Conservation (phyloP, 2,329 filamentous ascomycete species). For the Colletotrichum sp. region DNA sequence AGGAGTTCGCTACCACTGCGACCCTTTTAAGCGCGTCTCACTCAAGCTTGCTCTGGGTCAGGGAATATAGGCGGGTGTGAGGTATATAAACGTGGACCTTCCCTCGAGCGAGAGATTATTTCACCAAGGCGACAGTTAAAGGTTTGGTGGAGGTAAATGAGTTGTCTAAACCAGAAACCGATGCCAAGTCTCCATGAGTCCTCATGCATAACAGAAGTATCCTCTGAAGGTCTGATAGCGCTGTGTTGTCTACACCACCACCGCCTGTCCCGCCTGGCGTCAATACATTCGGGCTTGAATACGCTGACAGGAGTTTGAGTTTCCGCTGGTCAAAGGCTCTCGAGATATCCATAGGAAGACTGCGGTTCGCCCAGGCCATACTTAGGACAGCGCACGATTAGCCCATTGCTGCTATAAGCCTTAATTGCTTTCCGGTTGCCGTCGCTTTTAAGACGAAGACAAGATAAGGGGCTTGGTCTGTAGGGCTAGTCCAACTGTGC, state of each 20-base stretch:
- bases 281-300: neutral
- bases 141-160: too few species aligned
- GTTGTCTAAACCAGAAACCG: too few species aligned
- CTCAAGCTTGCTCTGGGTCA: neutral
- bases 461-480: neutral
- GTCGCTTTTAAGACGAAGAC: neutral
- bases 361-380: neutral
- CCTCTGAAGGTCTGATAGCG: too few species aligned
- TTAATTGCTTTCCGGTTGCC: too few species aligned
- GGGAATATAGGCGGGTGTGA: neutral
- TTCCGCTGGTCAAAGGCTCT: neutral
- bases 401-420: too few species aligned
- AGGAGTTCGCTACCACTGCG: neutral
- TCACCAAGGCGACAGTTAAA: too few species aligned
- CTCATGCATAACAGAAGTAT: too few species aligned
- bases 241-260: neutral
- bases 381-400: neutral
- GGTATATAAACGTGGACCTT: too few species aligned
- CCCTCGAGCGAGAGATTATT: too few species aligned
- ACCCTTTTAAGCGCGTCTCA: neutral
- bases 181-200: too few species aligned
- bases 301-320: neutral
- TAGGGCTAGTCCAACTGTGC: neutral
- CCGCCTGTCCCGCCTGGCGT: neutral
- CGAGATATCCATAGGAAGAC: neutral